Conservation (phyloP, 2,329 filamentous ascomycete genomes). For the Niveomyces coronatus region DNA sequence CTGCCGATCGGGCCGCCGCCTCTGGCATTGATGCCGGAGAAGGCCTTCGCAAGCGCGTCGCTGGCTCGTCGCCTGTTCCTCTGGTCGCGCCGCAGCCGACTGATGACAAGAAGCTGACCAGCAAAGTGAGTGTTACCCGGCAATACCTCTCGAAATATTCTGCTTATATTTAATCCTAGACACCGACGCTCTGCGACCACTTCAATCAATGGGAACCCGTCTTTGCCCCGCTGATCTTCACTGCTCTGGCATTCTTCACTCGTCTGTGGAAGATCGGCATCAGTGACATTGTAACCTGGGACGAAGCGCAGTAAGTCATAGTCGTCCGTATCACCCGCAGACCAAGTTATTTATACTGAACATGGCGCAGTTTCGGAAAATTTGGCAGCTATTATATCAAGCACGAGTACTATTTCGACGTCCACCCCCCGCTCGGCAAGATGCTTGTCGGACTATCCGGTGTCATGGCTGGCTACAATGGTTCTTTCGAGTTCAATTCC, state of each 20-base stretch:
- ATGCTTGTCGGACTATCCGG: constrained; percentile 96
- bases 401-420: constrained; percentile 92
- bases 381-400: constrained; percentile 99
- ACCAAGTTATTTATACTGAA: constrained; percentile 11
- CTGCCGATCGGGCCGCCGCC: constrained; percentile 43
- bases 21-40: constrained; percentile 51
- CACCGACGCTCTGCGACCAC: constrained; percentile 48
- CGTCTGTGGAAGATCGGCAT: constrained; percentile 60
- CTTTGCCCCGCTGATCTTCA: constrained; percentile 51
- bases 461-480: constrained; percentile 95
- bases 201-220: constrained; percentile 55
- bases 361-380: constrained; percentile 66
- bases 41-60: constrained; percentile 44
- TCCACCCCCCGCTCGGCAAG: constrained; percentile 92
- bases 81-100: constrained; percentile 30
- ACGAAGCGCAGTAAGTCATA: constrained; percentile 50
- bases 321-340: constrained; percentile 10
- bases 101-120: constrained; percentile 46
- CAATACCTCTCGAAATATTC: neutral
- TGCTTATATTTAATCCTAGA: constrained; percentile 18
- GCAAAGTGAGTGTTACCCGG: constrained; percentile 36
- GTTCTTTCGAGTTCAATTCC: constrained; percentile 98
- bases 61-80: constrained; percentile 26
- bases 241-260: constrained; percentile 53
- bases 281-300: constrained; percentile 57